Percentiles rank a stretch among this genome's conserved stretches.
These are phyloP conservation scores for Ceratocystiopsis brevicomis DNA, from an alignment of 2,329 filamentous ascomycete species.

Conservation along the genomic window DNA sequence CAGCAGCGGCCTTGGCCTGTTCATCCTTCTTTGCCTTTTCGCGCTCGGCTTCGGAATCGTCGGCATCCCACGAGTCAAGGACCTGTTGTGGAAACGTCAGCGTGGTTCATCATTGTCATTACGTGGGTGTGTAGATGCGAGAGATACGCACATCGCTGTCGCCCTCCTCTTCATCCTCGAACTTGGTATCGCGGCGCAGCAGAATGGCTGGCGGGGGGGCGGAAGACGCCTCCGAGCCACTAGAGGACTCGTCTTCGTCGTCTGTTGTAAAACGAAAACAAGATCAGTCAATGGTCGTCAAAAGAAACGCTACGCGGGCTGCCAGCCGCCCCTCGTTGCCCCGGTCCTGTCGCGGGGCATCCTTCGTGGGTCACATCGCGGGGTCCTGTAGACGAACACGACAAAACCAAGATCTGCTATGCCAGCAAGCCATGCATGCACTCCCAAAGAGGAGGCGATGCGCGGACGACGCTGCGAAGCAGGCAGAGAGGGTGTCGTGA, in stretches of 20 bases:
- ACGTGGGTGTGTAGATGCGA: neutral
- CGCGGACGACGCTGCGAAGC: too few species aligned
- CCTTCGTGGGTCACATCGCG: too few species aligned
- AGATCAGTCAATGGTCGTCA: too few species aligned
- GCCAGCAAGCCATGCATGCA: too few species aligned
- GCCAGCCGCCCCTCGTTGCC: too few species aligned
- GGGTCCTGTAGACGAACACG: too few species aligned
- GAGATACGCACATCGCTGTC: slow-evolving; percentile 48
- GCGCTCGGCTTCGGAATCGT: slow-evolving; percentile 90
- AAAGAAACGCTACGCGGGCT: too few species aligned
- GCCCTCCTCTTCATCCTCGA: slow-evolving; percentile 80
- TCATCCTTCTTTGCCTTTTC: slow-evolving; percentile 82
- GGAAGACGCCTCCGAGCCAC: slow-evolving; percentile 17
- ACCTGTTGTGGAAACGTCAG: slow-evolving; percentile 34
- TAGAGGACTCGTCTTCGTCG: slow-evolving; percentile 21
- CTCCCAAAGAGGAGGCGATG: too few species aligned
- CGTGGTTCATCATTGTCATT: neutral
- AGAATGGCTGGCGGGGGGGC: slow-evolving; percentile 20
- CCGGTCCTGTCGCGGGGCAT: too few species aligned
- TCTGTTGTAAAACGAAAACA: slow-evolving; percentile 8
- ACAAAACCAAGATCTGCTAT: too few species aligned
- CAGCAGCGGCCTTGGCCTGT: slow-evolving; percentile 74
- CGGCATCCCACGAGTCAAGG: slow-evolving; percentile 90
- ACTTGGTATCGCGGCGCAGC: slow-evolving; percentile 39
- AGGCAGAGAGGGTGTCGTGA: too few species aligned